Evolutionary conservation across 2,329 filamentous ascomycete genomes (phyloP).

Genomic region (Pseudocercospora eumusae): DNA sequence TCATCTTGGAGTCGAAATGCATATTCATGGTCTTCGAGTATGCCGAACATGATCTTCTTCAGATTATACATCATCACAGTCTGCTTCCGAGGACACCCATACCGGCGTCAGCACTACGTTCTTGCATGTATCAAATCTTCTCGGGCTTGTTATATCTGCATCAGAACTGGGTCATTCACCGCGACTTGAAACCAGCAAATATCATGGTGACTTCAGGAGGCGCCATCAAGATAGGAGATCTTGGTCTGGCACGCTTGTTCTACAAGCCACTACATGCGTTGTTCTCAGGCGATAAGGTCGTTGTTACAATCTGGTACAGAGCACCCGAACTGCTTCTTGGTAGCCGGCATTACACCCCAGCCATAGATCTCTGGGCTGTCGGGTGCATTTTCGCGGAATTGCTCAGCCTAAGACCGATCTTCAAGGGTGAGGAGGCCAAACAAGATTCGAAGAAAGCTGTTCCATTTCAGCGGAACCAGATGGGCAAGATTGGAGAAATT

Average conservation of each 20-base stretch:
- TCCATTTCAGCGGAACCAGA: conserved; percentile 95
- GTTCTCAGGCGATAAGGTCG: conserved; percentile 94
- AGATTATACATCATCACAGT: conserved; percentile 98
- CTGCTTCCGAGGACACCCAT: conserved; percentile 86
- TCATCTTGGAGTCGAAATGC: conserved; percentile 96
- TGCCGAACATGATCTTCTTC: conserved; percentile 92
- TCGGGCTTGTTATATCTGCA: conserved; percentile 95
- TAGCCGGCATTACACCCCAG: conserved; percentile 92
- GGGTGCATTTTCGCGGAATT: conserved; percentile 98
- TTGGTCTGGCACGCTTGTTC: conserved; percentile 88
- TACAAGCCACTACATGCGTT: conserved; percentile 90
- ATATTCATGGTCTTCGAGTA: conserved; percentile 99
- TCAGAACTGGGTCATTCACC: conserved; percentile 94
- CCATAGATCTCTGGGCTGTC: conserved; percentile 95
- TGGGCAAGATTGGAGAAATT: conserved; percentile 98
- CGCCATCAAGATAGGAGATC: conserved; percentile 90
- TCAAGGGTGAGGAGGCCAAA: conserved; percentile 98
- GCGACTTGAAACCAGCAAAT: conserved; percentile 95
- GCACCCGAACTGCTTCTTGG: conserved; percentile 91
- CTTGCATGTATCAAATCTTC: conserved; percentile 92
- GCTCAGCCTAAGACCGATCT: conserved; percentile 85
- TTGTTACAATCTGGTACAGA: conserved; percentile 98
- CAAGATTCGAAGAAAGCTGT: conserved; percentile 98
- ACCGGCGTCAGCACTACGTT: conserved; percentile 83
- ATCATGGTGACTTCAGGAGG: conserved; percentile 95